Percentiles rank a stretch among this genome's conserved stretches.
phyloP scores from a whole-genome alignment of 371 early-diverging fungal species.

The Homolaphlyctis polyrhiza region DNA sequence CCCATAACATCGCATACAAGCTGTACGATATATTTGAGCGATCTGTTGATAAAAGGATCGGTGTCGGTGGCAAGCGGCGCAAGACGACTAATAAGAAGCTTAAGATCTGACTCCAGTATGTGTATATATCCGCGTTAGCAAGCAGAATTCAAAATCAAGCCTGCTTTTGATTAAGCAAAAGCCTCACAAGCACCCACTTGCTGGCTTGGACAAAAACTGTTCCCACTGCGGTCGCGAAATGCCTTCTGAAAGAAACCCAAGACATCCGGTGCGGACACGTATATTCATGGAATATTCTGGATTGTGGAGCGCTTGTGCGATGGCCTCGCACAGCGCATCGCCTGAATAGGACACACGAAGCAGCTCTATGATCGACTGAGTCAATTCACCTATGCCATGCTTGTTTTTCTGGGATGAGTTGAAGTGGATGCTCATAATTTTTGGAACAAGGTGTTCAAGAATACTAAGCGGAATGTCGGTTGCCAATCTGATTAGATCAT shows the following conservation, averaged over 20 bases:
- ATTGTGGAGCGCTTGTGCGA: slow-evolving; percentile 13
- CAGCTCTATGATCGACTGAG: background rate
- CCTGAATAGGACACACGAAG: slow-evolving; percentile 8
- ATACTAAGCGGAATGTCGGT: slow-evolving; percentile 10
- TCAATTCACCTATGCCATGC: slow-evolving; percentile 2
- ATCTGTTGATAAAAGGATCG: slow-evolving; percentile 10
- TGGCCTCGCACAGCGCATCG: slow-evolving; percentile 7
- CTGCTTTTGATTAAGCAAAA: background rate
- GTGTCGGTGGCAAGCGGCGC: slow-evolving; percentile 7
- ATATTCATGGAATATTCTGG: slow-evolving; percentile 14
- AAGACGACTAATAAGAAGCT: slow-evolving; percentile 10
- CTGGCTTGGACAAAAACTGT: background rate
- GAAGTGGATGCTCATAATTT: background rate
- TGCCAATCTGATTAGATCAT: slow-evolving; percentile 3
- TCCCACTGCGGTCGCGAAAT: slow-evolving; percentile 19
- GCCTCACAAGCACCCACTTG: background rate
- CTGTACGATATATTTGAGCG: slow-evolving; percentile 9
- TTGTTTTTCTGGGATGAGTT: slow-evolving; percentile 6
- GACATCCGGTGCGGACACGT: slow-evolving; percentile 15
- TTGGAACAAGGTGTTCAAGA: slow-evolving; percentile 9
- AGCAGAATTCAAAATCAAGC: background rate
- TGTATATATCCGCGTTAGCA: background rate
- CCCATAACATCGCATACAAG: slow-evolving; percentile 7
- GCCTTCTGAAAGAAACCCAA: slow-evolving; percentile 16
- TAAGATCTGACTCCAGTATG: background rate